Base-by-base conservation (phyloP, 495 filamentous ascomycete genomes). In the Aspergillus egyptiacus region DNA sequence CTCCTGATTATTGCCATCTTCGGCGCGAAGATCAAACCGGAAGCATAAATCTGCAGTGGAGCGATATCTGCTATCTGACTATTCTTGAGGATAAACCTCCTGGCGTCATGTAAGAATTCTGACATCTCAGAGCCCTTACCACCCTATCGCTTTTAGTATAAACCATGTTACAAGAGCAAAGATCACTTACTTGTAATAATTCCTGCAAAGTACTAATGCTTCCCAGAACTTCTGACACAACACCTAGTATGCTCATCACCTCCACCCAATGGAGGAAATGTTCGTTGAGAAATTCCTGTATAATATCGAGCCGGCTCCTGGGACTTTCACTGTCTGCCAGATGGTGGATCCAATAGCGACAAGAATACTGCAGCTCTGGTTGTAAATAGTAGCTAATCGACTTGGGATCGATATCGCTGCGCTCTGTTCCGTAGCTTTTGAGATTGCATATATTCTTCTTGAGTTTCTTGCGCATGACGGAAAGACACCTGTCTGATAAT, bases 181-280 rank as follows among this genome's bases (percentile, higher is more conserved):
- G 20, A n/a, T n/a, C n/a, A 55, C 46, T 28, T 43, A 51, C 42
- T 47, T 31, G 34, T 27, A 52, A 25, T 9, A 15, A 11, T 20
- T 19, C 24, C 10, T 47, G 34, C 10, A 47, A 22, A 30, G 9
- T 5, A 35, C 30, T 30, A 17, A 57, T 32, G 3, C 11, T 23
- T n/a, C 4, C 20, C 13, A 61, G 11, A 8, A 63, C 53, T 32
- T 68, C 65, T 11, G 63, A 63, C 18, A 63, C 39, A 20, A 11
- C 14, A n/a, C 65, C 65, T n/a, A 76, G 8, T 6, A 76, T 46
- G 48, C 64, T 60, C 47, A 76, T 56, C 19, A 53, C 67, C 54
- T 77, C 70, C 17, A 76, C 31, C 71, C 66, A 74, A 50, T 69
- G 63, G 46, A 80, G 68, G 24, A 79, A 66, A 56, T 77, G 66